Evolutionary conservation across 306 rosid genomes (phyloP).

Genomic region (Medicago truncatula): DNA sequence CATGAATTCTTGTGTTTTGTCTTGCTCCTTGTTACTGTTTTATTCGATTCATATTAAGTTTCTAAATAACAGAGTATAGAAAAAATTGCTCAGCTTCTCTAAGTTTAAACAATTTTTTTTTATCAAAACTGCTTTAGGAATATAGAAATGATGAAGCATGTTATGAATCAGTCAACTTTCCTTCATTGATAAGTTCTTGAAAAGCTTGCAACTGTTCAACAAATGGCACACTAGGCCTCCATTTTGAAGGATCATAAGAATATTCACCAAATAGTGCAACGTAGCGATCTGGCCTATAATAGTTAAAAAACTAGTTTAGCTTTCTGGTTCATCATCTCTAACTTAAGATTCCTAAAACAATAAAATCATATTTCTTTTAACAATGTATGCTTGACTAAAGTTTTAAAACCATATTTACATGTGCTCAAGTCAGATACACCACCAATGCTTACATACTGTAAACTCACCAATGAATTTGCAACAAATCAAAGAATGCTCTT

Average conservation of each 20-base stretch:
- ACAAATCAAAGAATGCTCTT: too few species aligned
- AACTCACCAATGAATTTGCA: constrained; percentile 95
- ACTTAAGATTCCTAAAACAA: neutral
- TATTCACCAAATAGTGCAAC: constrained; percentile 74
- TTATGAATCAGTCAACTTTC: constrained; percentile 68
- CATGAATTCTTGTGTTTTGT: too few species aligned
- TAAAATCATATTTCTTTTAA: constrained; percentile 9
- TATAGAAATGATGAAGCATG: constrained; percentile 30
- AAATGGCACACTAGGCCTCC: constrained; percentile 96
- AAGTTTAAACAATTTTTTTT: constrained; percentile 20
- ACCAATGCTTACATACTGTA: constrained; percentile 26
- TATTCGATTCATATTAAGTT: too few species aligned
- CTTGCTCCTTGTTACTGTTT: too few species aligned
- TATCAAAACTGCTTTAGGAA: constrained; percentile 19
- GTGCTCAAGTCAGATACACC: constrained; percentile 5
- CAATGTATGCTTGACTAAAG: constrained; percentile 12
- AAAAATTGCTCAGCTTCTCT: neutral
- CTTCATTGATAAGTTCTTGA: constrained; percentile 87
- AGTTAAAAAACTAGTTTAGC: constrained; percentile 21
- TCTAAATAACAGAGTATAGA: too few species aligned
- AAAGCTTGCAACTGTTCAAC: constrained; percentile 88
- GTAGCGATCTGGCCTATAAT: constrained; percentile 90
- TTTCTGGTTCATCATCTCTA: neutral
- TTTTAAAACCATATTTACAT: constrained; percentile 20
- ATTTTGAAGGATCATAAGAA: constrained; percentile 69